These are phyloP conservation scores for Cordyceps pruinosa DNA, from an alignment of 2,329 filamentous ascomycete species.

Conservation along the genomic window DNA sequence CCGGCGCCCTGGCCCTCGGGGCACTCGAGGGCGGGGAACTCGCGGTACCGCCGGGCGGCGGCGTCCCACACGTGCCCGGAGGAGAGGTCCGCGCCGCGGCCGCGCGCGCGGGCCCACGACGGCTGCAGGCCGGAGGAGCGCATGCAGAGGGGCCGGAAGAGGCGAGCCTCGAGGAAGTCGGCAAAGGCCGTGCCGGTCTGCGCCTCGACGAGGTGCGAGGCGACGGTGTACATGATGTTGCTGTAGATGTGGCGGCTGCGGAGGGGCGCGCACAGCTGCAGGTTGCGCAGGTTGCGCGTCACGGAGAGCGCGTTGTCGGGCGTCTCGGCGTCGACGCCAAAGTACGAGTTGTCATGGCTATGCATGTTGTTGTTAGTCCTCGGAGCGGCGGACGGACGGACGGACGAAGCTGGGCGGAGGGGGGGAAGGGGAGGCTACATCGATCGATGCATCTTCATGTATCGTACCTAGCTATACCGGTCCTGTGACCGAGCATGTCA, in stretches of 20 bases:
- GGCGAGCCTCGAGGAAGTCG: background rate
- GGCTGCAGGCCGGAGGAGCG: slow-evolving; percentile 2
- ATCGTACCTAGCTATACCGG: slow-evolving; percentile 4
- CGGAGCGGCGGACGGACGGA: too few relatives aligned
- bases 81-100: background rate
- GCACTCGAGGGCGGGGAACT: background rate
- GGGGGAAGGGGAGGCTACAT: too few relatives aligned
- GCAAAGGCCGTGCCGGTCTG: background rate
- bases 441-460: too few relatives aligned
- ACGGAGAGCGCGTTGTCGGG: slow-evolving; percentile 7
- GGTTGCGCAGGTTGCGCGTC: slow-evolving; percentile 9
- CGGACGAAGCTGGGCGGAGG: too few relatives aligned
- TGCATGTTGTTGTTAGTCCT: background rate
- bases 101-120: background rate
- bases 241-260: slow-evolving; percentile 6
- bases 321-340: background rate
- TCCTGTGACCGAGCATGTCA: slow-evolving; percentile 10
- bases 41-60: background rate
- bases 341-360: slow-evolving; percentile 7
- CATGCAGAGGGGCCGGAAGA: slow-evolving; percentile 9
- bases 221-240: slow-evolving; percentile 12
- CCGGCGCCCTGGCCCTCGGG: slow-evolving; percentile 8
- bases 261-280: slow-evolving; percentile 7
- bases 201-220: slow-evolving; percentile 5
- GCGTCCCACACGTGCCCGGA: slow-evolving; percentile 7